These are phyloP conservation scores for Glycyrrhiza uralensis DNA, from an alignment of 306 rosid genomes.

Conservation along the genomic window DNA sequence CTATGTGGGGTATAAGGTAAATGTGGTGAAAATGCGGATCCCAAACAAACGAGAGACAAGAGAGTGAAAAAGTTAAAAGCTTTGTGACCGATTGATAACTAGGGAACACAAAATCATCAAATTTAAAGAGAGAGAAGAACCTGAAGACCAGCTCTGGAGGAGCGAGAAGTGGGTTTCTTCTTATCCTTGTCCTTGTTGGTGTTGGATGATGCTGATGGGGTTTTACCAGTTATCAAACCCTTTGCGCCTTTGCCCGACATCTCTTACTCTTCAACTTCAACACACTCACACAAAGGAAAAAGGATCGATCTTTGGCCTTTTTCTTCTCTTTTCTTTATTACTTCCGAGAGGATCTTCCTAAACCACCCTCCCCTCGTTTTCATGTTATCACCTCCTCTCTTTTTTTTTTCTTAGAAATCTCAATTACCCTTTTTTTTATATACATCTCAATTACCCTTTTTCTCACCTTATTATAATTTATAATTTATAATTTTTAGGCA, in stretches of 20 bases:
- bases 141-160: slow-evolving; percentile 86
- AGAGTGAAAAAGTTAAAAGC: not conserved
- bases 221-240: slow-evolving; percentile 66
- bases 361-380: no score
- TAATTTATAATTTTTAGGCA: no score
- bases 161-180: slow-evolving; percentile 80
- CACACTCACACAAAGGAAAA: not conserved
- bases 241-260: slow-evolving; percentile 85
- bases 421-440: no score
- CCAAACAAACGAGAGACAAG: not conserved
- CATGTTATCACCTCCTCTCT: no score
- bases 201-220: slow-evolving; percentile 40
- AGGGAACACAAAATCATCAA: not conserved
- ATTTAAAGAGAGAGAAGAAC: slow-evolving; percentile 11
- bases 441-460: no score
- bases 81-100: not conserved
- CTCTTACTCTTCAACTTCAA: not conserved
- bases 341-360: slow-evolving; percentile 33
- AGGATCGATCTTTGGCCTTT: not conserved
- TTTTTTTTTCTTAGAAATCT: no score
- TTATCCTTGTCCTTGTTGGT: slow-evolving; percentile 55
- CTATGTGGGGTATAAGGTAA: not conserved
- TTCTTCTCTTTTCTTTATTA: not conserved
- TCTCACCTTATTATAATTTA: no score
- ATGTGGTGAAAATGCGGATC: slow-evolving; percentile 3